These are phyloP conservation scores for Suillus paluster DNA, from an alignment of 768 basidiomycete species.

Conservation along the genomic window DNA sequence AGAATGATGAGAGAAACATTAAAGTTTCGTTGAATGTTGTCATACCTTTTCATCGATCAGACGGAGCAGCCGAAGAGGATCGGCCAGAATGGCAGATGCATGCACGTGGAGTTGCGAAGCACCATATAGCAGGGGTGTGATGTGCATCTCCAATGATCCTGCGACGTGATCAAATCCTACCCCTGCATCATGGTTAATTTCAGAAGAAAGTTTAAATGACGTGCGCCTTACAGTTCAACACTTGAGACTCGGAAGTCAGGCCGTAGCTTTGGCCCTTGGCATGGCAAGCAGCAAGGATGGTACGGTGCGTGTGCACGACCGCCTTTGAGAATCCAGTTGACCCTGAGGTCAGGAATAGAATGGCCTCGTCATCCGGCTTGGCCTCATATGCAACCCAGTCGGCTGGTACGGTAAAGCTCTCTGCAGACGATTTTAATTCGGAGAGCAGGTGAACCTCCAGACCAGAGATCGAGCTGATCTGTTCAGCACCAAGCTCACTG, in stretches of 20 bases:
- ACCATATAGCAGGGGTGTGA: conserved; percentile 40
- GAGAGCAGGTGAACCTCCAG: conserved; percentile 30
- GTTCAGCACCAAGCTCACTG: conserved; percentile 30
- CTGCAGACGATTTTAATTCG: conserved; percentile 21
- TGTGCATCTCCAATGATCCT: conserved; percentile 46
- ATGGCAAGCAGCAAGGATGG: conserved; percentile 36
- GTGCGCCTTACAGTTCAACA: conserved; percentile 43
- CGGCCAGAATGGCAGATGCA: conserved; percentile 29
- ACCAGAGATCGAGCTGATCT: conserved; percentile 25
- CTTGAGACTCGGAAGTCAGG: conserved; percentile 36
- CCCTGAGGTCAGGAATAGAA: conserved; percentile 45
- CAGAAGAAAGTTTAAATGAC: background rate
- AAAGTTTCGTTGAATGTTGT: conserved; percentile 24
- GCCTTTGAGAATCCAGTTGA: conserved; percentile 51
- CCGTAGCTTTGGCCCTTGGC: conserved; percentile 41
- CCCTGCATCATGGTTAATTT: conserved; percentile 24
- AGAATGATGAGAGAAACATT: conserved; percentile 7
- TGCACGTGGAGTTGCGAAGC: conserved; percentile 28
- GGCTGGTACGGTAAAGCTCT: background rate
- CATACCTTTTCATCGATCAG: conserved; percentile 42
- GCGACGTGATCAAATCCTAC: conserved; percentile 53
- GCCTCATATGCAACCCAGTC: conserved; percentile 25
- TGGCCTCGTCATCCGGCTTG: conserved; percentile 33
- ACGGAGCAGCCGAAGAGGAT: conserved; percentile 25
- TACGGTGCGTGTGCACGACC: conserved; percentile 43